Evolutionary conservation across 2,329 filamentous ascomycete genomes (phyloP).

Genomic region (Calycina herbarum): DNA sequence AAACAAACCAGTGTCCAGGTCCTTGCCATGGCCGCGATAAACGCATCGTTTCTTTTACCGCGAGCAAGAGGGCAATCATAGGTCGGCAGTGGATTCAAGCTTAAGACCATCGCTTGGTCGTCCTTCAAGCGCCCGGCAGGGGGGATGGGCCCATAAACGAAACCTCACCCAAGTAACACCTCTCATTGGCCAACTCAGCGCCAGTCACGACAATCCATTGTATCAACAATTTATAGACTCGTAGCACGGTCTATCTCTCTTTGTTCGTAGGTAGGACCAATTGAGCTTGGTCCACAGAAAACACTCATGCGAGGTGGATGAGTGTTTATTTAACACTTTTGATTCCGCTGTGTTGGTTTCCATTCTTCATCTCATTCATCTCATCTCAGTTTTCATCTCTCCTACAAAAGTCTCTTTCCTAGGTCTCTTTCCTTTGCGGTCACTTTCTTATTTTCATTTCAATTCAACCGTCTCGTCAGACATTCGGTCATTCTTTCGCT

Average conservation of each 20-base stretch:
- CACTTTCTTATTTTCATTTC: constrained; percentile 20
- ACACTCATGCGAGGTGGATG: constrained; percentile 13
- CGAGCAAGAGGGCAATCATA: constrained; percentile 24
- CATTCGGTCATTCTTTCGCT: constrained; percentile 30
- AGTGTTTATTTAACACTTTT: constrained; percentile 35
- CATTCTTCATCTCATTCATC: constrained; percentile 30
- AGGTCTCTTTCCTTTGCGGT: constrained; percentile 19
- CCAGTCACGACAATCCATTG: constrained; percentile 32
- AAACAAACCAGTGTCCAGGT: constrained; percentile 24
- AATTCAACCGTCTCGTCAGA: constrained; percentile 35
- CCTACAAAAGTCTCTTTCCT: constrained; percentile 30
- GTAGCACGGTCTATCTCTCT: constrained; percentile 15
- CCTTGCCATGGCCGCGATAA: constrained; percentile 19
- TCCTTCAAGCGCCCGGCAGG: constrained; percentile 29
- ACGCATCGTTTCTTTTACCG: constrained; percentile 27
- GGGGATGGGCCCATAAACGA: constrained; percentile 4
- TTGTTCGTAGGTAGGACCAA: constrained; percentile 14
- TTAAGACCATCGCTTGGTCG: constrained; percentile 22
- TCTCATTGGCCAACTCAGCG: constrained; percentile 37
- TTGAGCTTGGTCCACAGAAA: constrained; percentile 19
- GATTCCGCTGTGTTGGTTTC: constrained; percentile 28
- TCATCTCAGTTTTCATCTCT: constrained; percentile 26
- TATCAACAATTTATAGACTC: constrained; percentile 39
- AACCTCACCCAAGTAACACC: constrained; percentile 16
- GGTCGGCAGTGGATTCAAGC: constrained; percentile 21